Evolutionary conservation across 371 early-diverging fungal genomes (phyloP).

Genomic region (Rhizopus arrhizus): DNA sequence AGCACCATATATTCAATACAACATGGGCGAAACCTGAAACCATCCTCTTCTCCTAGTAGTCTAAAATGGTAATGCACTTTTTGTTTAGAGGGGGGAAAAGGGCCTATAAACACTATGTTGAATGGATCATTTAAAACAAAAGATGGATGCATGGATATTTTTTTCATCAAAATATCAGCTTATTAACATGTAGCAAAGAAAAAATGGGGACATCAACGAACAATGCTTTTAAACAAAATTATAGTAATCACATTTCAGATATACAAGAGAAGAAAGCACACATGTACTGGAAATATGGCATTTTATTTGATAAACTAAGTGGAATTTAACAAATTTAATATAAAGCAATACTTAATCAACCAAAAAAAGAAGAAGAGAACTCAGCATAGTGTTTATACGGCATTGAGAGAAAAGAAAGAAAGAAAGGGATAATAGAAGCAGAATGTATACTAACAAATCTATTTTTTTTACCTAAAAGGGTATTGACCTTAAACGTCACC

Average conservation of each 20-base stretch:
- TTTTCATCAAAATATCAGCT: background rate
- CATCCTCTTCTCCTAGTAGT: conserved; percentile 36
- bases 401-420: background rate
- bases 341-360: background rate
- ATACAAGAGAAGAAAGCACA: too few species aligned
- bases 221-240: too few species aligned
- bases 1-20: background rate
- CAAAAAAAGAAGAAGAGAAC: background rate
- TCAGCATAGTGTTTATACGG: conserved; percentile 6
- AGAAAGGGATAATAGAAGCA: background rate
- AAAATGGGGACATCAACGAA: too few species aligned
- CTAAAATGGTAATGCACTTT: conserved; percentile 26
- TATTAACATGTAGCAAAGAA: too few species aligned
- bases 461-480: conserved; percentile 60
- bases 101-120: conserved; percentile 1
- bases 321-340: background rate
- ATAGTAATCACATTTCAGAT: too few species aligned
- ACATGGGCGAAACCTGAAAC: conserved; percentile 16
- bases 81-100: background rate
- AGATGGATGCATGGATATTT: conserved; percentile 2
- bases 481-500: conserved; percentile 95
- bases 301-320: too few species aligned
- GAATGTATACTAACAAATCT: background rate
- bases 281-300: too few species aligned
- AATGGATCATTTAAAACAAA: background rate